A percentile compares a stretch with the other conserved stretches of the same genome.
Conservation (phyloP, 78 protist species). For the Pigoraptor vietnamica region DNA sequence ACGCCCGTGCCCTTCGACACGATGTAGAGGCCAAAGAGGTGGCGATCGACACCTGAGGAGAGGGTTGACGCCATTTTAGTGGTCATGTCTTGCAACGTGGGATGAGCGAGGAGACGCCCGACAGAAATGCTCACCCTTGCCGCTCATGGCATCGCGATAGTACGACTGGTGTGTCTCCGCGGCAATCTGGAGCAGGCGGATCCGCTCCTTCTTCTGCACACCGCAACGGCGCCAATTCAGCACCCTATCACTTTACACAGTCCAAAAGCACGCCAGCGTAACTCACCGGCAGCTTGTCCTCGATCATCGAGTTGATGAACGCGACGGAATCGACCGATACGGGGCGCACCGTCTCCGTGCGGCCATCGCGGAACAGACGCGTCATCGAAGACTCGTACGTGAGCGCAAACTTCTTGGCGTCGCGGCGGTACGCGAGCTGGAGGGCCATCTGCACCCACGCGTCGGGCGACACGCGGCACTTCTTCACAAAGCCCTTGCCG, state of each 20-base stretch:
- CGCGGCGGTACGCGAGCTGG: slow-evolving; percentile 27
- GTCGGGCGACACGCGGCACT: slow-evolving; percentile 11
- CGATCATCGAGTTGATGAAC: neutral
- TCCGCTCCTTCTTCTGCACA: neutral
- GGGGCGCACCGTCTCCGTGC: slow-evolving; percentile 45
- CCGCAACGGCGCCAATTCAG: neutral
- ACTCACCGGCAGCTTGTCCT: too few relatives aligned
- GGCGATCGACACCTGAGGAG: slow-evolving; percentile 47
- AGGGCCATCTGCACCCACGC: slow-evolving; percentile 29
- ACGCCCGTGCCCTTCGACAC: slow-evolving; percentile 18
- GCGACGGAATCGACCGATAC: neutral
- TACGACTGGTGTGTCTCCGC: neutral
- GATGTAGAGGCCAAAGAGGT: slow-evolving; percentile 56
- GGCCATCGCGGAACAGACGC: slow-evolving; percentile 43
- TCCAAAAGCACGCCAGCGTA: too few relatives aligned
- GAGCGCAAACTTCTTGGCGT: neutral
- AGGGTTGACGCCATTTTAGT: too few relatives aligned
- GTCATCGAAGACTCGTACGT: slow-evolving; percentile 58
- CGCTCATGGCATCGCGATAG: slow-evolving; percentile 24
- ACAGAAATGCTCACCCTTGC: too few relatives aligned
- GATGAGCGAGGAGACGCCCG: too few relatives aligned
- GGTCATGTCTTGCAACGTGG: too few relatives aligned
- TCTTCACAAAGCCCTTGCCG: slow-evolving; percentile 38
- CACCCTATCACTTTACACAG: too few relatives aligned
- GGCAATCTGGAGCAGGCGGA: neutral